Conservation (phyloP, 2,329 filamentous ascomycete species). For the Arthrobotrys iridis region DNA sequence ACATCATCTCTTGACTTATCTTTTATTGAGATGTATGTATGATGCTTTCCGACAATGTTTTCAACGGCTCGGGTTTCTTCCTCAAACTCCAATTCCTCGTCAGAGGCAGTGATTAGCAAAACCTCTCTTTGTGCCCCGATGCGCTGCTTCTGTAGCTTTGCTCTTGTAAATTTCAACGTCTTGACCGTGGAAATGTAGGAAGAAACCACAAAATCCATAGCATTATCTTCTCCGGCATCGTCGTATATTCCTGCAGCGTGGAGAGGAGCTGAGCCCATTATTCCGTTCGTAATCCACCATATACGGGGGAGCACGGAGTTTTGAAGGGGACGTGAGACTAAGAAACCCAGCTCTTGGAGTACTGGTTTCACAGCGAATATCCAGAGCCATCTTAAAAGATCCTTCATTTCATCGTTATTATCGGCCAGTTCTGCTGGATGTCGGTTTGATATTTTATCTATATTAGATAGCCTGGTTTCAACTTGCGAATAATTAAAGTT, state of each 20-base stretch:
- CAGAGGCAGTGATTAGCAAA: not conserved
- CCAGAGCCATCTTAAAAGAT: slow-evolving; percentile 46
- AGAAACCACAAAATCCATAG: slow-evolving; percentile 27
- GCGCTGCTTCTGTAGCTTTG: not conserved
- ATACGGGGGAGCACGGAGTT: slow-evolving; percentile 31
- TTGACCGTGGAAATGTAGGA: slow-evolving; percentile 19
- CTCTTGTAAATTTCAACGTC: slow-evolving; percentile 18
- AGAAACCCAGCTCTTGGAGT: slow-evolving; percentile 24
- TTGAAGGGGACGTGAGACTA: not conserved
- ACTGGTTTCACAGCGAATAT: slow-evolving; percentile 16
- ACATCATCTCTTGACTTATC: not conserved
- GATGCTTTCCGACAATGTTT: not conserved
- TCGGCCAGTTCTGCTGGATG: not conserved
- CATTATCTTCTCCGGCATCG: not conserved
- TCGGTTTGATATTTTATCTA: not conserved
- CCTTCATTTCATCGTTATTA: slow-evolving; percentile 23
- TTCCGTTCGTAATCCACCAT: slow-evolving; percentile 19
- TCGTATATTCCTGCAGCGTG: slow-evolving; percentile 42
- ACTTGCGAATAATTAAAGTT: not conserved
- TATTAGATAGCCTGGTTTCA: not conserved
- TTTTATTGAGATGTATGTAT: not conserved
- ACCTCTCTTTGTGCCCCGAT: not conserved
- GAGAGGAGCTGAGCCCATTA: slow-evolving; percentile 24
- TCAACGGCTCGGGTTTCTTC: not conserved
- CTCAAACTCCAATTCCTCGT: slow-evolving; percentile 1